These are phyloP conservation scores for Chenopodium berlandieri DNA, from an alignment of 148 eudicot genomes.

Conservation along the genomic window DNA sequence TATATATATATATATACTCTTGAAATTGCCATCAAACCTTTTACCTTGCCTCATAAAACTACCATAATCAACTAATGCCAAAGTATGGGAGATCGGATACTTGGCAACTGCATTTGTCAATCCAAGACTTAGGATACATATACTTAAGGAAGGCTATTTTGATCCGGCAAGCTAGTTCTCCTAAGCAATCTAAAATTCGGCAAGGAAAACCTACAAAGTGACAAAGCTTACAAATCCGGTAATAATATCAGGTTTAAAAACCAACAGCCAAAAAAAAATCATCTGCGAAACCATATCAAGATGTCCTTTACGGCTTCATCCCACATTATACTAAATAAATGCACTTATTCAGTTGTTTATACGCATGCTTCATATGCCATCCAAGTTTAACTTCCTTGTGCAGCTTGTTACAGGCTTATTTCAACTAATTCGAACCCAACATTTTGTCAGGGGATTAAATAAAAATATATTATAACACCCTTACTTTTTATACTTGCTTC, in stretches of 20 bases:
- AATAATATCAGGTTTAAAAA: not conserved
- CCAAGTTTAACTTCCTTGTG: not conserved
- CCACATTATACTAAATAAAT: not conserved
- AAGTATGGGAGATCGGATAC: not conserved
- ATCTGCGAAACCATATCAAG: not conserved
- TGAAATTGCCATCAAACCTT: not conserved
- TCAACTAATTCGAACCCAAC: not conserved
- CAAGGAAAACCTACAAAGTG: not conserved
- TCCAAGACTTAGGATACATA: not conserved
- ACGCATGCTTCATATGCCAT: not conserved
- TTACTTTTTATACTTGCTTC: not conserved
- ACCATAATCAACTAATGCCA: not conserved
- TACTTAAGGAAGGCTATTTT: not conserved
- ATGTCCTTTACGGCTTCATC: not conserved
- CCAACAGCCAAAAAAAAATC: not conserved
- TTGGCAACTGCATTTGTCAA: not conserved
- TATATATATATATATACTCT: not conserved
- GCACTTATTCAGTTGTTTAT: not conserved
- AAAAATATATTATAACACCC: not conserved
- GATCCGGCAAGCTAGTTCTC: not conserved
- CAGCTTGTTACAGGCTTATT: not conserved
- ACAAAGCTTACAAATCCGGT: too few relatives aligned
- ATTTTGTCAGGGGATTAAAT: not conserved
- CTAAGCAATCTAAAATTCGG: not conserved
- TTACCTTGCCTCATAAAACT: not conserved